Evolutionary conservation across 257 asterid genomes (phyloP).

Genomic region (Solanum lycopersicoides): DNA sequence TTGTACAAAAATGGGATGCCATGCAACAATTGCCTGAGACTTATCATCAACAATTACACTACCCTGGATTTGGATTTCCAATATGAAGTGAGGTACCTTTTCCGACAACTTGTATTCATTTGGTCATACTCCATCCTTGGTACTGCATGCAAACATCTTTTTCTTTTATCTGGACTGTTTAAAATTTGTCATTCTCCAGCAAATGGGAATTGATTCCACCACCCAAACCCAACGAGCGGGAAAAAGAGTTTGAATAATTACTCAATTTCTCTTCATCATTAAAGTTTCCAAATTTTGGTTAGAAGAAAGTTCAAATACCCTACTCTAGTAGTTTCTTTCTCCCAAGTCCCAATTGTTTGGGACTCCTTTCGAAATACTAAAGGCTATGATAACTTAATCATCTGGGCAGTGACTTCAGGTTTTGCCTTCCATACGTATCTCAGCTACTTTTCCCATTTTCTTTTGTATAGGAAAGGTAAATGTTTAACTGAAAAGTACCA

Average conservation of each 20-base stretch:
- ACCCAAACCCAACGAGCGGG: not conserved
- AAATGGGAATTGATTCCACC: not conserved
- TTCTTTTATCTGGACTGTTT: not conserved
- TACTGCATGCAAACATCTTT: not conserved
- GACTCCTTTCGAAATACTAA: not conserved
- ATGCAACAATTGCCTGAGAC: not conserved
- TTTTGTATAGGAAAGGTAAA: not conserved
- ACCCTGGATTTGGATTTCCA: not conserved
- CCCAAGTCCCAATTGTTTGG: not conserved
- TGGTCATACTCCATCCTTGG: not conserved
- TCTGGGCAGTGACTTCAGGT: not conserved
- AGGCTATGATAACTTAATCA: not conserved
- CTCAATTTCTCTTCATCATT: not conserved
- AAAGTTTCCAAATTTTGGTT: not conserved
- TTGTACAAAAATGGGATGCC: not conserved
- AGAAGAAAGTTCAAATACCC: not conserved
- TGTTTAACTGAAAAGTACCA: not conserved
- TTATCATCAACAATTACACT: not conserved
- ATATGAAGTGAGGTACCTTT: not conserved
- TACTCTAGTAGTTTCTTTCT: not conserved
- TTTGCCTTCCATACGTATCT: not conserved
- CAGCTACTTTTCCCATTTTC: not conserved
- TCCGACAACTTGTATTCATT: not conserved
- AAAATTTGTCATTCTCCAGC: not conserved
- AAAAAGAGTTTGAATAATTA: not conserved